Base-by-base conservation (phyloP, 2,329 filamentous ascomycete species). In the Cladorrhinum sp. region DNA sequence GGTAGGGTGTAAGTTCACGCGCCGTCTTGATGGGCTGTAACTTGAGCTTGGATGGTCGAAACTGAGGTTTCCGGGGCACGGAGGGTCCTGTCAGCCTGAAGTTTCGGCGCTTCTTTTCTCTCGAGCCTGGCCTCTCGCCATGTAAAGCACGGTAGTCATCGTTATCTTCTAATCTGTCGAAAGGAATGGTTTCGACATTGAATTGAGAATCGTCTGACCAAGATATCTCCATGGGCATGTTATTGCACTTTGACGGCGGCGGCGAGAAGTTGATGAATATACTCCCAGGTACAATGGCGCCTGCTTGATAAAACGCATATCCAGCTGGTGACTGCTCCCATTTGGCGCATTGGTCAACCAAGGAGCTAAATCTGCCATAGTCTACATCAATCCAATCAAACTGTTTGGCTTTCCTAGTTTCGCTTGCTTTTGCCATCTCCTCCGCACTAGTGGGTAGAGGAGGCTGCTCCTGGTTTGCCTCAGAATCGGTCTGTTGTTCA, bases 261-360 rank as follows among this genome's bases (percentile, higher is more conserved):
- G 72, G 49, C 0, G 66, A 69, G 29, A 79, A 66, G 50, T 76
- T 74, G 53, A 81, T 73, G 61, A 75, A 80, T 18, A 72, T 68
- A 53, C 75, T 73, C 2, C 74, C 69, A 0, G 77, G 75, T 12
- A 68, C 71, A 10, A 76, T 67, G 7, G 67, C 71, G n/a, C 67
- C 71, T 10, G 68, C 66, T 22, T 68, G 65, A 55, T 79, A 68
- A 12, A 75, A 54, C 12, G 70, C 70, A 18, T 63, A 68, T 1
- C 75, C 77, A 27, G 70, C 62, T 7, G 64, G 61, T 2, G 77
- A 77, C 55, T 77, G 69, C 65, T 85, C 83, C 75, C 81, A 79
- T 18, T 72, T 72, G 29, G 75, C 71, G 54, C 79, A 80, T 8
- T 73, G 74, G 27, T 76, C 72, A 41, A 81, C 66, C 36, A 71